These are phyloP conservation scores for Hypoxylon crocopeplum DNA, from an alignment of 495 filamentous ascomycete species.

Conservation along the genomic window DNA sequence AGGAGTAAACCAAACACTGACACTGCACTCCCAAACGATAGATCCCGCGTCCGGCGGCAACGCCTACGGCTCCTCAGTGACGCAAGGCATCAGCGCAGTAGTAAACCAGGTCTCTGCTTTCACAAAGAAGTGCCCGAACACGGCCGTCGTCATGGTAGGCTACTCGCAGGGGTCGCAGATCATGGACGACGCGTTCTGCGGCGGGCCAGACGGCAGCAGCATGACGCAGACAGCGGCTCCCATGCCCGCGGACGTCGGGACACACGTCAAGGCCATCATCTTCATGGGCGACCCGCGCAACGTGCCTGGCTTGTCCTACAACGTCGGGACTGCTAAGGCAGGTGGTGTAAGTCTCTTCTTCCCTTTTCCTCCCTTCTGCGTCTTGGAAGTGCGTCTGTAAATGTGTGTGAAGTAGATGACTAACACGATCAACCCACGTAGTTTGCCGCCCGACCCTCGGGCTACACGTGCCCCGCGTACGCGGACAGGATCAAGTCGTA, in stretches of 20 bases:
- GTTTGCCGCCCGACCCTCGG: slow-evolving; percentile 64
- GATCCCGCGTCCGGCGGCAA: slow-evolving; percentile 53
- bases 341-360: slow-evolving; percentile 59
- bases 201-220: slow-evolving; percentile 57
- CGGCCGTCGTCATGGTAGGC: slow-evolving; percentile 57
- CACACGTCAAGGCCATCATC: slow-evolving; percentile 58
- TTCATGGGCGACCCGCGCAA: slow-evolving; percentile 61
- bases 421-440: too few relatives aligned
- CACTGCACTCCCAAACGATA: slow-evolving; percentile 34
- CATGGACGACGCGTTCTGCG: slow-evolving; percentile 61
- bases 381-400: too few relatives aligned
- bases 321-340: slow-evolving; percentile 62
- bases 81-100: slow-evolving; percentile 59
- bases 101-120: slow-evolving; percentile 56
- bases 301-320: too few relatives aligned
- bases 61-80: slow-evolving; percentile 61
- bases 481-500: slow-evolving; percentile 64
- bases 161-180: slow-evolving; percentile 62
- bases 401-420: too few relatives aligned
- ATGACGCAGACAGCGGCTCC: too few relatives aligned
- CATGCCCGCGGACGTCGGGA: slow-evolving; percentile 49
- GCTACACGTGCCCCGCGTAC: slow-evolving; percentile 58
- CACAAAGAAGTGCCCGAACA: slow-evolving; percentile 54
- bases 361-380: not conserved
- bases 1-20: too few relatives aligned